These are phyloP conservation scores for Chaetomium sp. DNA, from an alignment of 2,329 filamentous ascomycete species.

Conservation along the genomic window DNA sequence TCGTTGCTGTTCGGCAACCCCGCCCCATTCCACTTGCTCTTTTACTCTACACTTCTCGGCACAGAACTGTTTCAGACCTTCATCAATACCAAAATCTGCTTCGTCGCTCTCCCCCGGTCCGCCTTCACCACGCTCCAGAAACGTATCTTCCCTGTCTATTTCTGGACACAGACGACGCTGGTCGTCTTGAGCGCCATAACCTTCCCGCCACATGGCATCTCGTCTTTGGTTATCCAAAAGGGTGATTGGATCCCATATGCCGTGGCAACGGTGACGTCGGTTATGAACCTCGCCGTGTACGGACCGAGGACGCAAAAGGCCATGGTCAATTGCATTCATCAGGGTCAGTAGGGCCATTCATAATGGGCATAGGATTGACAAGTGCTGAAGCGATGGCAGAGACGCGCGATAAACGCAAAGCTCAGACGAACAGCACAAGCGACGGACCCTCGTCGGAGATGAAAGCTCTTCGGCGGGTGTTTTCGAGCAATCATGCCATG, in stretches of 20 bases:
- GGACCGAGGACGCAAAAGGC: conserved; percentile 42
- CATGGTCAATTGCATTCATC: conserved; percentile 40
- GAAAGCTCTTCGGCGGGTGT: conserved; percentile 38
- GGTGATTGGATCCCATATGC: conserved; percentile 42
- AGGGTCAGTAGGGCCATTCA: conserved; percentile 34
- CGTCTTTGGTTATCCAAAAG: conserved; percentile 38
- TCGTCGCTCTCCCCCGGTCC: conserved; percentile 34
- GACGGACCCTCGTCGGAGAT: conserved; percentile 28
- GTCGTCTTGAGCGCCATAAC: conserved; percentile 42
- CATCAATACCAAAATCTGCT: conserved; percentile 41
- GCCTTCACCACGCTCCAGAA: conserved; percentile 46
- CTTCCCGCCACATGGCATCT: conserved; percentile 39
- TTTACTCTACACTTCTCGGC: conserved; percentile 46
- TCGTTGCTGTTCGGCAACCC: conserved; percentile 26
- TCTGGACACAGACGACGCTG: conserved; percentile 42
- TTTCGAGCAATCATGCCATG: conserved; percentile 45
- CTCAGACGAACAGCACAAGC: too few relatives aligned
- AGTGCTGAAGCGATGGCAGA: not conserved
- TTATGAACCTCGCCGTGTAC: conserved; percentile 43
- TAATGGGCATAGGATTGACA: too few relatives aligned
- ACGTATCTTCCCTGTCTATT: conserved; percentile 47
- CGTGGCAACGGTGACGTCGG: conserved; percentile 38
- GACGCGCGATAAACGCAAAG: not conserved
- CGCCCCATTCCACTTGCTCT: conserved; percentile 43
- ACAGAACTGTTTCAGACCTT: conserved; percentile 13